Base-by-base conservation (phyloP, 2,329 filamentous ascomycete genomes). In the Drechslerella coelobrocha region DNA sequence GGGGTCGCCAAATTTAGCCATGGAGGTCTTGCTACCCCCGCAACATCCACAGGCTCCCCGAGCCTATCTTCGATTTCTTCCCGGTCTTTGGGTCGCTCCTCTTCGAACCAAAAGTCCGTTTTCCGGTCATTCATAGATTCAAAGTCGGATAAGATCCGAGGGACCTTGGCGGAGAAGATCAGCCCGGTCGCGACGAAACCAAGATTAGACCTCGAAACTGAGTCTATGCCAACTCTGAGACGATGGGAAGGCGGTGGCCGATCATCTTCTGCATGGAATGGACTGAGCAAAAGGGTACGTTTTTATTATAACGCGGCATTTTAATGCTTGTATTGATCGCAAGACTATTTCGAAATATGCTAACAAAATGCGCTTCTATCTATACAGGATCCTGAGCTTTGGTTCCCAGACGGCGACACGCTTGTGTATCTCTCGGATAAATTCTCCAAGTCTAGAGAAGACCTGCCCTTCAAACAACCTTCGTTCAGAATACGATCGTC, bases 391-490 rank as follows among this genome's bases (percentile, higher is more conserved):
- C 83, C 84, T 1, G 85, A 86, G 73, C 77, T 87, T 1, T 87
- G 85, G 85, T 84, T 86, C 73, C 82, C 82, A 0, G 84, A 85
- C 62, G 85, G 85, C 21, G 85, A 87, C 68, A 85, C 86, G 12
- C 78, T 87, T 8, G 80, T 87, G 1, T 87, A 82, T 75, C 81
- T 86, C 4, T 81, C 82, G 0, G 80, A 81, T 23, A 74, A 73
- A 39, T 74, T 73, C 47, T 65, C 73, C 81, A 80, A 72, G 79
- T 80, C 47, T 79, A 83, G 61, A 31, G 68, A 72, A 27, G 68
- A 72, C 29, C 68, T 65, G 21, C 68, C 56, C 4, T 72, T 72
- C 68, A 72, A 81, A 0, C 81, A 82, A 34, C 82, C 84, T 2
- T 85, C 84, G 1, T 84, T 87, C 74, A 81, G 84, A 6, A 76